These are phyloP conservation scores for Scleroderma citrinum DNA, from an alignment of 768 basidiomycete genomes.

Conservation along the genomic window DNA sequence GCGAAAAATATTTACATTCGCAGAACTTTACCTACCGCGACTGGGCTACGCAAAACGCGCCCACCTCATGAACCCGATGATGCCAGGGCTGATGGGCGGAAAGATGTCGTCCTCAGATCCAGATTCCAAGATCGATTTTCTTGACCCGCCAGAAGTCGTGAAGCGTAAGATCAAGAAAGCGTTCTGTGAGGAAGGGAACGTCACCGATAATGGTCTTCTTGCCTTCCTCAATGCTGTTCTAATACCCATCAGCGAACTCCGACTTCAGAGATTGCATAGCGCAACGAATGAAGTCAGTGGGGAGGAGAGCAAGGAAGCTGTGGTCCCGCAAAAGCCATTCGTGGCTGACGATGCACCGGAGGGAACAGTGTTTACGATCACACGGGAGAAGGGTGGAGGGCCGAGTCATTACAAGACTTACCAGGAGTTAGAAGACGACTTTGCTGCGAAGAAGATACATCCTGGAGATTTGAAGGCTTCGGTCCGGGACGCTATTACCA, in stretches of 20 bases:
- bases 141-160: constrained; percentile 78
- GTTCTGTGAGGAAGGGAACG: constrained; percentile 91
- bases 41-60: constrained; percentile 93
- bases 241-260: constrained; percentile 78
- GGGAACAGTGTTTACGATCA: constrained; percentile 77
- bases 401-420: constrained; percentile 66
- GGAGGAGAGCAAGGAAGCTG: constrained; percentile 40
- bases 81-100: constrained; percentile 87
- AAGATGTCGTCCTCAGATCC: constrained; percentile 99
- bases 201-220: constrained; percentile 82
- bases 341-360: constrained; percentile 62
- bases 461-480: constrained; percentile 85
- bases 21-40: constrained; percentile 89
- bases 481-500: constrained; percentile 67
- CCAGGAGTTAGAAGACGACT: constrained; percentile 65
- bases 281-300: constrained; percentile 35
- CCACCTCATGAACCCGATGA: constrained; percentile 98
- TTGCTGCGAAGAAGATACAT: constrained; percentile 70
- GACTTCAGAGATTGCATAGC: constrained; percentile 52
- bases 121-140: constrained; percentile 96
- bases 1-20: constrained; percentile 99
- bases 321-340: constrained; percentile 57
- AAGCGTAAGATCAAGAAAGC: constrained; percentile 88
- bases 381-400: constrained; percentile 69
- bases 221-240: constrained; percentile 83